Percentiles rank a stretch among this genome's conserved stretches.
Conservation (phyloP, 2,329 filamentous ascomycete genomes). For the Colletotrichum cordylinicola region DNA sequence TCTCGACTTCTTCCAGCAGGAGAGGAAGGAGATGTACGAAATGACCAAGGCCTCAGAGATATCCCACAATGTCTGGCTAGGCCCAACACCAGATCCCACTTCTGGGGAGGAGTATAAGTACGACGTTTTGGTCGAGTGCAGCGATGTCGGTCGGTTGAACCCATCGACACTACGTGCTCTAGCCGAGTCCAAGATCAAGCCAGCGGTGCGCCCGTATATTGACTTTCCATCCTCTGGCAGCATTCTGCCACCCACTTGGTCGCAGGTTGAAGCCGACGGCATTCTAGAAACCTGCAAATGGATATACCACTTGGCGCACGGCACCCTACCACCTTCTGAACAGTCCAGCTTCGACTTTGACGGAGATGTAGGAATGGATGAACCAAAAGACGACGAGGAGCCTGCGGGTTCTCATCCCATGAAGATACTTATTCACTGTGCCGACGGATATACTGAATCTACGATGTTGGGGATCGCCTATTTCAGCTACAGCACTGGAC, state of each 20-base stretch:
- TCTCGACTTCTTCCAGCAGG: constrained; percentile 88
- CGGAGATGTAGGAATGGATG: constrained; percentile 60
- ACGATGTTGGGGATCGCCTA: constrained; percentile 90
- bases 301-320: constrained; percentile 85
- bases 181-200: constrained; percentile 56
- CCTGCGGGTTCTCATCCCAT: constrained; percentile 45
- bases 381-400: constrained; percentile 15
- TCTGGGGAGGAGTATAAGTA: constrained; percentile 67
- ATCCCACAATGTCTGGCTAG: constrained; percentile 86
- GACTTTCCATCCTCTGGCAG: constrained; percentile 97
- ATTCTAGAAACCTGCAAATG: constrained; percentile 88
- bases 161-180: constrained; percentile 69
- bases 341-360: constrained; percentile 44
- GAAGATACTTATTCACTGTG: constrained; percentile 89
- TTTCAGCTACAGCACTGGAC: constrained; percentile 87
- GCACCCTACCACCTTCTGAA: constrained; percentile 44
- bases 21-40: constrained; percentile 88
- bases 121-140: constrained; percentile 88
- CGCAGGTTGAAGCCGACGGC: constrained; percentile 81
- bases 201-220: constrained; percentile 47
- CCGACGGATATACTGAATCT: constrained; percentile 95
- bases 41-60: constrained; percentile 94
- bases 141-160: constrained; percentile 81
- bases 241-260: constrained; percentile 84
- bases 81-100: constrained; percentile 78